phyloP scores from a whole-genome alignment of 2,329 filamentous ascomycete genomes.

The Juglanconis juglandina region DNA sequence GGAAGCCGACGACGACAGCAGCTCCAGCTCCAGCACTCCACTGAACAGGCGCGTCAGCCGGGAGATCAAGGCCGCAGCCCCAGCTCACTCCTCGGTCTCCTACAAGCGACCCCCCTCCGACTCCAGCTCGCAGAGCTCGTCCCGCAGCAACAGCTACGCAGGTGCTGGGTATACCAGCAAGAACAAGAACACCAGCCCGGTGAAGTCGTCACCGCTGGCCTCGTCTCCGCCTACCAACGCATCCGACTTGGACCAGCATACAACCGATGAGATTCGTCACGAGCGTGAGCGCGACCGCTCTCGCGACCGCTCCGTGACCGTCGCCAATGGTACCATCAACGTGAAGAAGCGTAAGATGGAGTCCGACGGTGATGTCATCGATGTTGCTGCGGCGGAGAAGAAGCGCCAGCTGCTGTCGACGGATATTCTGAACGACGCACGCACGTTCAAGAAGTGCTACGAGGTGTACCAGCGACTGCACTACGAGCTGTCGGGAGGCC shows the following conservation, averaged over 20 bases:
- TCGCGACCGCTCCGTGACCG: conserved; percentile 22
- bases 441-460: conserved; percentile 55
- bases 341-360: conserved; percentile 25
- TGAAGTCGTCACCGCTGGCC: conserved; percentile 63
- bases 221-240: conserved; percentile 64
- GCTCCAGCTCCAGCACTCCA: conserved; percentile 57
- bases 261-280: conserved; percentile 17
- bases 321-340: conserved; percentile 23
- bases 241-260: conserved; percentile 54
- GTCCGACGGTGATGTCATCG: conserved; percentile 18
- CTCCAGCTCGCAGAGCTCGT: conserved; percentile 42
- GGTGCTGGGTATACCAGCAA: conserved; percentile 35
- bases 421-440: conserved; percentile 51
- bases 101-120: conserved; percentile 34
- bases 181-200: conserved; percentile 54
- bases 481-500: conserved; percentile 47
- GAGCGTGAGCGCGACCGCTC: conserved; percentile 20
- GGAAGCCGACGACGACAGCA: conserved; percentile 48
- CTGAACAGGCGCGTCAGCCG: conserved; percentile 57
- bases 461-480: conserved; percentile 56
- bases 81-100: conserved; percentile 7
- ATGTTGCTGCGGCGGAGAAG: conserved; percentile 28
- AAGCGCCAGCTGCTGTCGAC: conserved; percentile 42
- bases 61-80: conserved; percentile 25
- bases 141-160: conserved; percentile 27